These are phyloP conservation scores for Hermanozyma aechmeae DNA, from an alignment of 805 yeast species.

Conservation along the genomic window DNA sequence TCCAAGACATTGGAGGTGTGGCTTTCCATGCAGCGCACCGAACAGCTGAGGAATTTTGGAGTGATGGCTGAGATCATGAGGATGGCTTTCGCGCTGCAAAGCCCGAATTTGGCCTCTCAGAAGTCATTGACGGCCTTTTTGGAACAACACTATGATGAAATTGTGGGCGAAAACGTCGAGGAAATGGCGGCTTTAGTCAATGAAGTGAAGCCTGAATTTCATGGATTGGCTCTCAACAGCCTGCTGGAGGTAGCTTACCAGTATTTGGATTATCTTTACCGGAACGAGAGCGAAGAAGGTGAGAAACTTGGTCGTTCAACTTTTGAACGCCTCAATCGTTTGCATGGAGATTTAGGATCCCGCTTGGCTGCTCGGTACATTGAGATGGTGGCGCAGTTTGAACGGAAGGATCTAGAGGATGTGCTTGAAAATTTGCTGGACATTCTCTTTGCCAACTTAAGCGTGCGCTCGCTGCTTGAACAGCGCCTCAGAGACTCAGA, in stretches of 20 bases:
- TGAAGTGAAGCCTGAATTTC: slow-evolving; percentile 28
- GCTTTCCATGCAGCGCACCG: slow-evolving; percentile 19
- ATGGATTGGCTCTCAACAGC: slow-evolving; percentile 23
- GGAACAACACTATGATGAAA: slow-evolving; percentile 13
- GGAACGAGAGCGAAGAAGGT: slow-evolving; percentile 1
- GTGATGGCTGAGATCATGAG: slow-evolving; percentile 18
- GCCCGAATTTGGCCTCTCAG: slow-evolving; percentile 13
- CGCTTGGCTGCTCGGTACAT: slow-evolving; percentile 14
- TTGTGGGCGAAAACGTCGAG: slow-evolving; percentile 18
- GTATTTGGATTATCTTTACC: slow-evolving; percentile 26
- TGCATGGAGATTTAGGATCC: not conserved
- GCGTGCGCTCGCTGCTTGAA: slow-evolving; percentile 1
- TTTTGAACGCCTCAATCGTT: slow-evolving; percentile 1
- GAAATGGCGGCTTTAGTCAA: slow-evolving; percentile 29
- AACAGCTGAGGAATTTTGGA: slow-evolving; percentile 4
- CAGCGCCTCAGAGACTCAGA: slow-evolving; percentile 13
- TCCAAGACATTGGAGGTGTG: slow-evolving; percentile 48
- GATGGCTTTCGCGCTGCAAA: slow-evolving; percentile 9
- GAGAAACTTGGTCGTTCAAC: slow-evolving; percentile 1
- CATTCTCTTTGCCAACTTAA: slow-evolving; percentile 3
- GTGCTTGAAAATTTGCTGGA: slow-evolving; percentile 7
- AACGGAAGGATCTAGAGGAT: slow-evolving; percentile 7
- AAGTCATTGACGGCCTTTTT: slow-evolving; percentile 13
- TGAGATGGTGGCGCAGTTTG: slow-evolving; percentile 13
- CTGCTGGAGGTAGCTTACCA: slow-evolving; percentile 12